Percentiles rank a stretch among this genome's conserved stretches.
Conservation (phyloP, 1,284 basidiomycete species). For the Cutaneotrichosporon sp. region DNA sequence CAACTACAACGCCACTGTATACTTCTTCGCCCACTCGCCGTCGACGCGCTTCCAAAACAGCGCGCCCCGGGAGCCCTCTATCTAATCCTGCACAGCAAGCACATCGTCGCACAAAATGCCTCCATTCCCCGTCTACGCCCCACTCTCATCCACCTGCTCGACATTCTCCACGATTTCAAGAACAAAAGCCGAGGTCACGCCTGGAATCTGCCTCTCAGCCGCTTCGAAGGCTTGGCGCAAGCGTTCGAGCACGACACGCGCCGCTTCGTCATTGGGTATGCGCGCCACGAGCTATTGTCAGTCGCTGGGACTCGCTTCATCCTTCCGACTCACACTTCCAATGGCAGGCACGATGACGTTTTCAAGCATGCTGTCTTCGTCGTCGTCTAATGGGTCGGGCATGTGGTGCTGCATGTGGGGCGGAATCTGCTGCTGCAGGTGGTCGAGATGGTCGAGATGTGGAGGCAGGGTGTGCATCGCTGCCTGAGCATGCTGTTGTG, state of each 20-base stretch:
- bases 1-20: too few species aligned
- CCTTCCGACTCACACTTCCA: constrained; percentile 63
- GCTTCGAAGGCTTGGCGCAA: constrained; percentile 85
- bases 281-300: constrained; percentile 70
- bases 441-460: constrained; percentile 14
- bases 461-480: not conserved
- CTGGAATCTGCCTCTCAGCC: constrained; percentile 67
- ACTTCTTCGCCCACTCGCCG: too few species aligned
- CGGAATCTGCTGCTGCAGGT: constrained; percentile 9
- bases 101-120: too few species aligned
- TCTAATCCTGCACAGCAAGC: too few species aligned
- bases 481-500: not conserved
- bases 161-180: constrained; percentile 53
- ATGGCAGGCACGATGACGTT: constrained; percentile 91
- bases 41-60: too few species aligned
- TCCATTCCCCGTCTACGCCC: not conserved
- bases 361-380: constrained; percentile 84
- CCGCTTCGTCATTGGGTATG: constrained; percentile 79
- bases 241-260: constrained; percentile 71
- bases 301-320: not conserved
- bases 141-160: constrained; percentile 47
- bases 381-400: constrained; percentile 47
- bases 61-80: too few species aligned
- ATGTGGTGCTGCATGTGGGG: constrained; percentile 4
- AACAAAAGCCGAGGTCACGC: constrained; percentile 51